phyloP scores from a whole-genome alignment of 2,329 filamentous ascomycete genomes.

The Remersonia thermophila region DNA sequence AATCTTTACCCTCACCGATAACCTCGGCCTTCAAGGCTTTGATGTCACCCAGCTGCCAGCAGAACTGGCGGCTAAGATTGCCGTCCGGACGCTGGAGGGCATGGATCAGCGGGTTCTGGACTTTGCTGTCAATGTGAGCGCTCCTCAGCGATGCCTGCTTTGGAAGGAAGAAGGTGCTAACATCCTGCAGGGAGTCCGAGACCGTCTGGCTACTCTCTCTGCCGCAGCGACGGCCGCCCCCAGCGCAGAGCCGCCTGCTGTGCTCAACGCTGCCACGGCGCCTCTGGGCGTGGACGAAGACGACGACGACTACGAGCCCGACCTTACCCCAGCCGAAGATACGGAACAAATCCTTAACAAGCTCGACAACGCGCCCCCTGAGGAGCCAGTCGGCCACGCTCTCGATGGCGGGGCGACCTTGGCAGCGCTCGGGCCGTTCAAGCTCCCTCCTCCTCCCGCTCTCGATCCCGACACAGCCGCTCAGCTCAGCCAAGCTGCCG shows the following conservation, averaged over 20 bases:
- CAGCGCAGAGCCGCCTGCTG: slow-evolving; percentile 26
- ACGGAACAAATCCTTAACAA: slow-evolving; percentile 68
- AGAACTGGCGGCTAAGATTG: slow-evolving; percentile 65
- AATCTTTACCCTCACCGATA: slow-evolving; percentile 73
- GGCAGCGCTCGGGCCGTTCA: slow-evolving; percentile 64
- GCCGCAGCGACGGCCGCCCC: slow-evolving; percentile 20
- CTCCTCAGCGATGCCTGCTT: no score
- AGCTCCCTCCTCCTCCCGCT: slow-evolving; percentile 62
- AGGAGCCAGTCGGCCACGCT: slow-evolving; percentile 32
- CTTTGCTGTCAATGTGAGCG: slow-evolving; percentile 57
- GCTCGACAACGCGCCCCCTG: slow-evolving; percentile 55
- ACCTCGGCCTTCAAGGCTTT: slow-evolving; percentile 62
- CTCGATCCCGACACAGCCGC: slow-evolving; percentile 59
- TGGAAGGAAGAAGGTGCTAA: slow-evolving; percentile 3
- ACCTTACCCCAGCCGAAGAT: slow-evolving; percentile 66
- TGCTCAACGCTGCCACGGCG: slow-evolving; percentile 44
- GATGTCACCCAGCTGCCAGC: slow-evolving; percentile 70
- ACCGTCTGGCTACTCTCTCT: slow-evolving; percentile 34
- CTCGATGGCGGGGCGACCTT: slow-evolving; percentile 35
- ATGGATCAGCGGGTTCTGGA: slow-evolving; percentile 58
- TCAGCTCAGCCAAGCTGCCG: slow-evolving; percentile 62
- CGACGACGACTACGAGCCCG: slow-evolving; percentile 84
- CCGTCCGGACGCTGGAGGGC: slow-evolving; percentile 63
- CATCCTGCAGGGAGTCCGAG: slow-evolving; percentile 34
- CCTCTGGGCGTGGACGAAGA: slow-evolving; percentile 59